Base-by-base conservation (phyloP, 2,329 filamentous ascomycete species). In the Didymosphaeria variabile region DNA sequence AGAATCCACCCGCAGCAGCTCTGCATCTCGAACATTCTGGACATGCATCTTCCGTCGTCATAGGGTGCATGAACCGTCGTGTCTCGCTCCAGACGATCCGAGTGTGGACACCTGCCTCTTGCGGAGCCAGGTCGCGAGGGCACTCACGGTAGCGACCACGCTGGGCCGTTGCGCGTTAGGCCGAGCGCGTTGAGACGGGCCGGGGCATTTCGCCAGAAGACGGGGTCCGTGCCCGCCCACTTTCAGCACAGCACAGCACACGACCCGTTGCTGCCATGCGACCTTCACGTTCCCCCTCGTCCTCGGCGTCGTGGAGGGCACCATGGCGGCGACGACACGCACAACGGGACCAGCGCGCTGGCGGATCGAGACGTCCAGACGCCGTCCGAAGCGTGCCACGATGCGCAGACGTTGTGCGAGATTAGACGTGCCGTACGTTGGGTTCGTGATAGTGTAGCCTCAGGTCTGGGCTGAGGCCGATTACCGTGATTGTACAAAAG, bases 401-500 rank as follows among this genome's bases (percentile, higher is more conserved):
- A 36, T 46, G 47, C 42, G n/a, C 53, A 55, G 42, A 55, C 40
- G 31, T 31, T 2, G 2, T 3, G 47, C 47, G 47, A 32, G 29
- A 51, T 46, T 36, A 31, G 8, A 38, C 32, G 52, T 45, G 52
- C 52, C 52, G 23, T 40, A 15, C 9, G 40, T 53, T 40, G 34
- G 34, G 50, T 42, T 34, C 15, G 45, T n/a, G n/a, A 32, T 21
- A 5, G 42, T 32, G 40, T 45, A 55, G 52, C 52, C 52, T 45
- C 52, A 55, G 40, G 52, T 23, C 52, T 55, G 40, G 52, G 51
- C 51, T 54, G 36, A 52, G 40, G 38, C 38, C 26, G 38, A 31
- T 40, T 49, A 29, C 50, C 23, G 51, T 34, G 52, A 52, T 49
- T 51, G 47, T 51, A 31, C 29, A 17, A 36, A n/a, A n/a, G 5